Evolutionary conservation across 768 basidiomycete genomes (phyloP).

Genomic region (Hydnomerulius pinastri): DNA sequence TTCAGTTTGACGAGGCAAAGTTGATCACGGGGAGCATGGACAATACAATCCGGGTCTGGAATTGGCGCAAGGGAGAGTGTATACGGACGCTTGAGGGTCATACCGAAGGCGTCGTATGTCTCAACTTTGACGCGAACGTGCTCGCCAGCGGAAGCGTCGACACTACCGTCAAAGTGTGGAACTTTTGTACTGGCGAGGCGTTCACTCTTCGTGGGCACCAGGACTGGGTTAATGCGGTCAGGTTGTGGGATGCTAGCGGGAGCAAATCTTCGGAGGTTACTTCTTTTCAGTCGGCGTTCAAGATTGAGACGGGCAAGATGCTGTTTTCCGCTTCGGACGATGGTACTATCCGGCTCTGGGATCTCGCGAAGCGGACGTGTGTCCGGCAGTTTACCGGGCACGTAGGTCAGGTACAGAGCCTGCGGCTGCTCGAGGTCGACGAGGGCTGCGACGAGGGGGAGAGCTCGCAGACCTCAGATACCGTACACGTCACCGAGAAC

Average conservation of each 20-base stretch:
- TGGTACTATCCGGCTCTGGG: constrained; percentile 92
- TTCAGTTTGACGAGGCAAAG: constrained; percentile 96
- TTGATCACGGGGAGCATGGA: constrained; percentile 98
- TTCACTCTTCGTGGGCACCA: constrained; percentile 91
- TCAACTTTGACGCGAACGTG: constrained; percentile 89
- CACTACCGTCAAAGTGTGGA: constrained; percentile 94
- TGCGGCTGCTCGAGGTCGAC: constrained; percentile 74
- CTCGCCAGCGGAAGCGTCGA: constrained; percentile 94
- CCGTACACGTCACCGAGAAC: constrained; percentile 16
- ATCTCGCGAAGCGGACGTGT: constrained; percentile 77
- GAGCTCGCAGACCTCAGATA: constrained; percentile 9
- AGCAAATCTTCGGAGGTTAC: constrained; percentile 8
- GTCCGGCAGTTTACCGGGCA: constrained; percentile 86
- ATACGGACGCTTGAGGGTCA: constrained; percentile 89
- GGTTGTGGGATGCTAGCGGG: constrained; percentile 74
- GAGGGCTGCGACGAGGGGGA: constrained; percentile 40
- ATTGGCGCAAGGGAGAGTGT: constrained; percentile 89
- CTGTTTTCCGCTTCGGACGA: constrained; percentile 97
- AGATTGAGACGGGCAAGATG: constrained; percentile 87
- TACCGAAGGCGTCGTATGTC: constrained; percentile 85
- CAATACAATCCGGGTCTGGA: constrained; percentile 92
- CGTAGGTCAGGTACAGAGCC: constrained; percentile 91
- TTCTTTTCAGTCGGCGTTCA: constrained; percentile 38
- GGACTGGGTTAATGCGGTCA: constrained; percentile 96
- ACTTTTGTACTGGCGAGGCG: constrained; percentile 86